Base-by-base conservation (phyloP, 495 filamentous ascomycete genomes). In the Penicillium bovifimosum region DNA sequence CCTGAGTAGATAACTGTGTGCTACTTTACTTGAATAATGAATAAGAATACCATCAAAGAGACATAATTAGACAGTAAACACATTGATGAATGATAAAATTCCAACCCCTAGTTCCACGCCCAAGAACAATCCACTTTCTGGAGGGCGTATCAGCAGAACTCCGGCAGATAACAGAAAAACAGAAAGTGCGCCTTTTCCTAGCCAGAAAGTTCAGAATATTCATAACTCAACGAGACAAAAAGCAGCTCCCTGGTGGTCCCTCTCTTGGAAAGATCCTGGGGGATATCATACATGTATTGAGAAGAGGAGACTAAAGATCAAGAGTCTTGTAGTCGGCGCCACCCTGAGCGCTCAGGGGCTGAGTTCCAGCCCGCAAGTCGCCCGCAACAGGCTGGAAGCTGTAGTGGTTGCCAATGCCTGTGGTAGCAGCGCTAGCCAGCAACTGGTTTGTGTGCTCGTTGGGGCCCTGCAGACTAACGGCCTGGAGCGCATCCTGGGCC, bases 401-500 rank as follows among this genome's bases (percentile, higher is more conserved):
- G 65, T 86, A 75, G 47, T 77, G 80, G 52, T 82, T 83, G 6
- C 66, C 71, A 45, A 76, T 69, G 3, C 76, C 65, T 0, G 73
- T 69, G 10, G 73, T 75, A 1, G 74, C 66, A 36, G 68, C 72
- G 28, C 72, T 63, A 8, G 76, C 69, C 34, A 81, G 72, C 53
- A 76, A 78, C 61, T 79, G 67, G 55, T 75, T 77, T n/a, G 73
- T 60, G 6, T 80, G 83, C 52, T 87, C 72, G 27, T 63, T 68
- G 20, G 72, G 63, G 24, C 84, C 85, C 27, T 76, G 75, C 5
- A 76, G 65, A 34, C 76, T 81, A 9, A 84, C 81, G 40, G 79
- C 70, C 59, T 79, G 79, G 47, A 96, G 71, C n/a, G 76, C 79
- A 41, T 90, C 89, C 70, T 96, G 86, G 0, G 88, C 84, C 56